Conservation (phyloP, 2,329 filamentous ascomycete species). For the Emmonsiellopsis sp. region DNA sequence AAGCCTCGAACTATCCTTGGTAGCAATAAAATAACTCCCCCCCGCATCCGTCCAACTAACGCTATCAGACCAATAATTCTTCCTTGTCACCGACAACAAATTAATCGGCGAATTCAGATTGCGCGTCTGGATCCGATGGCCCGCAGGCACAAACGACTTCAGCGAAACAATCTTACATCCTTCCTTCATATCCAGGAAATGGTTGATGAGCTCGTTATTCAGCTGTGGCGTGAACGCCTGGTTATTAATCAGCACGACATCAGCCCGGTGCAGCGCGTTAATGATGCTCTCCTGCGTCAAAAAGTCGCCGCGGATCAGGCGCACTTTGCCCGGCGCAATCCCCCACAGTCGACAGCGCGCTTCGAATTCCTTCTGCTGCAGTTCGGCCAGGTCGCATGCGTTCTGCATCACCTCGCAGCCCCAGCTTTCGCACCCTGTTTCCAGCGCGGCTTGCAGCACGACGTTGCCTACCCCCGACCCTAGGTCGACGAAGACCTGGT, state of each 20-base stretch:
- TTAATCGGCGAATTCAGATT: slow-evolving; percentile 76
- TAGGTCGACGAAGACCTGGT: slow-evolving; percentile 84
- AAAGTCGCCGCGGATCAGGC: slow-evolving; percentile 76
- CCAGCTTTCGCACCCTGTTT: slow-evolving; percentile 90
- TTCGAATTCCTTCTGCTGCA: slow-evolving; percentile 72
- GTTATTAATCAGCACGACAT: slow-evolving; percentile 97
- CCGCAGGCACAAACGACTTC: slow-evolving; percentile 78
- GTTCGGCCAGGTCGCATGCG: slow-evolving; percentile 69
- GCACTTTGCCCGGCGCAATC: slow-evolving; percentile 66
- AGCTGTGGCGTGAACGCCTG: slow-evolving; percentile 85
- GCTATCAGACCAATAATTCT: slow-evolving; percentile 56
- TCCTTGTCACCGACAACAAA: slow-evolving; percentile 65
- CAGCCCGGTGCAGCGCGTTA: slow-evolving; percentile 67
- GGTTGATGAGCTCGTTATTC: slow-evolving; percentile 73
- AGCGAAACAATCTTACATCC: slow-evolving; percentile 85
- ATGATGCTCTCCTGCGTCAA: slow-evolving; percentile 61
- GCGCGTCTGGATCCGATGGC: slow-evolving; percentile 61
- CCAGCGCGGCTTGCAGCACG: slow-evolving; percentile 82
- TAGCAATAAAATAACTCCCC: slow-evolving; percentile 82
- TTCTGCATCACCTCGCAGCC: slow-evolving; percentile 95
- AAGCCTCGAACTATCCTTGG: slow-evolving; percentile 54
- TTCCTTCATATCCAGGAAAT: slow-evolving; percentile 87
- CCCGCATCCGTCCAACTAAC: slow-evolving; percentile 88
- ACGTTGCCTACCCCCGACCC: slow-evolving; percentile 96
- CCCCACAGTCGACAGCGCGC: slow-evolving; percentile 88